Conservation (phyloP, 768 basidiomycete genomes). For the Lactarius trivialis region DNA sequence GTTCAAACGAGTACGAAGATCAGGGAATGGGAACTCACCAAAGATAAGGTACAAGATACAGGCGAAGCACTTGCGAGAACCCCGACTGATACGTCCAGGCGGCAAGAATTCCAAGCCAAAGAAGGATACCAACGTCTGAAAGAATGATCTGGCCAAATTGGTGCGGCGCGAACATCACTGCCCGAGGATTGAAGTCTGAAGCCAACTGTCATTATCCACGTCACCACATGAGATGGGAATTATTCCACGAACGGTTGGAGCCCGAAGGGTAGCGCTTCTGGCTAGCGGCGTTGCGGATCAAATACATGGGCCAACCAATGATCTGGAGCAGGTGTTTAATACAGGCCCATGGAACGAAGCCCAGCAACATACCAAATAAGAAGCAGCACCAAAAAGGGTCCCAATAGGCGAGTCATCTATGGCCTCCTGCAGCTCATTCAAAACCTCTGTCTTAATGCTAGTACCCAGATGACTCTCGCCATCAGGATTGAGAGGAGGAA, state of each 20-base stretch:
- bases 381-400: slow-evolving; percentile 44
- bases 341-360: neutral
- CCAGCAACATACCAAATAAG: slow-evolving; percentile 46
- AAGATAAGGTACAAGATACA: slow-evolving; percentile 86
- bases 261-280: slow-evolving; percentile 72
- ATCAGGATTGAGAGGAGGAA: slow-evolving; percentile 60
- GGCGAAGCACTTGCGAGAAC: slow-evolving; percentile 63
- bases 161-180: slow-evolving; percentile 79
- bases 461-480: slow-evolving; percentile 60
- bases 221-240: neutral
- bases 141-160: slow-evolving; percentile 70
- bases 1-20: no score
- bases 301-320: slow-evolving; percentile 81
- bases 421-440: slow-evolving; percentile 74
- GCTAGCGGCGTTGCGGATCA: slow-evolving; percentile 78
- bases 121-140: slow-evolving; percentile 74
- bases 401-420: slow-evolving; percentile 87
- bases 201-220: neutral
- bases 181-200: slow-evolving; percentile 67
- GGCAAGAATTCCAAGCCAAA: slow-evolving; percentile 61
- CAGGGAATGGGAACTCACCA: slow-evolving; percentile 39
- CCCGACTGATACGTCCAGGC: slow-evolving; percentile 54
- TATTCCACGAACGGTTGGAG: slow-evolving; percentile 62
- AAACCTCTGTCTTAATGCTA: slow-evolving; percentile 58
- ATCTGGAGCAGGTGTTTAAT: slow-evolving; percentile 37